phyloP scores from a whole-genome alignment of 1,139 yeast species.

The Saccharomycopsis crataegensis region DNA sequence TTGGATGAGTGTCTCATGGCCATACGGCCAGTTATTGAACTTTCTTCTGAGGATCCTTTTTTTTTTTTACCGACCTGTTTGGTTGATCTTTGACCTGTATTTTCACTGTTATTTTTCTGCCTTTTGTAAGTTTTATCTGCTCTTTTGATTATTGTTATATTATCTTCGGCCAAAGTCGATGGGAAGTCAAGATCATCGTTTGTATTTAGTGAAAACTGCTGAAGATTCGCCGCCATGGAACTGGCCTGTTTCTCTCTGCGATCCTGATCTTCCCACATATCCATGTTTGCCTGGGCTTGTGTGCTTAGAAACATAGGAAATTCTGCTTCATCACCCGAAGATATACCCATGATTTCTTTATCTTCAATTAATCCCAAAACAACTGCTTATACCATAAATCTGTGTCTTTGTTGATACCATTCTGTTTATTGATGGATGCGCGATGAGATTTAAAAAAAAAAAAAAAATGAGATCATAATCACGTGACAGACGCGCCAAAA shows the following conservation, averaged over 20 bases:
- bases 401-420: too few relatives aligned
- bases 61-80: too few relatives aligned
- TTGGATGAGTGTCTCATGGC: not conserved
- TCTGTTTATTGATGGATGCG: too few relatives aligned
- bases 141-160: not conserved
- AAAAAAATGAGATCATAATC: too few relatives aligned
- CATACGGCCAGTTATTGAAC: constrained; percentile 10
- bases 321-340: not conserved
- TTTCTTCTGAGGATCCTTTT: not conserved
- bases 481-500: too few relatives aligned
- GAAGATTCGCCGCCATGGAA: too few relatives aligned
- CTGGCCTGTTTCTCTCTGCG: not conserved
- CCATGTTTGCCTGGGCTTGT: constrained; percentile 13
- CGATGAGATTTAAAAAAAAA: too few relatives aligned
- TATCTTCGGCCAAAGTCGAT: not conserved
- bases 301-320: constrained; percentile 7
- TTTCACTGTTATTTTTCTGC: not conserved
- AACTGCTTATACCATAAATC: not conserved
- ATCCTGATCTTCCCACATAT: constrained; percentile 11
- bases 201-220: too few relatives aligned
- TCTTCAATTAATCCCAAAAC: not conserved
- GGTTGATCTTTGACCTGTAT: too few relatives aligned
- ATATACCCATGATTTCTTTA: not conserved
- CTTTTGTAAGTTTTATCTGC: not conserved
- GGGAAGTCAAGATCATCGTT: too few relatives aligned